Evolutionary conservation across 2,329 filamentous ascomycete species (phyloP).

Genomic region (Ceratocystis ficicola): DNA sequence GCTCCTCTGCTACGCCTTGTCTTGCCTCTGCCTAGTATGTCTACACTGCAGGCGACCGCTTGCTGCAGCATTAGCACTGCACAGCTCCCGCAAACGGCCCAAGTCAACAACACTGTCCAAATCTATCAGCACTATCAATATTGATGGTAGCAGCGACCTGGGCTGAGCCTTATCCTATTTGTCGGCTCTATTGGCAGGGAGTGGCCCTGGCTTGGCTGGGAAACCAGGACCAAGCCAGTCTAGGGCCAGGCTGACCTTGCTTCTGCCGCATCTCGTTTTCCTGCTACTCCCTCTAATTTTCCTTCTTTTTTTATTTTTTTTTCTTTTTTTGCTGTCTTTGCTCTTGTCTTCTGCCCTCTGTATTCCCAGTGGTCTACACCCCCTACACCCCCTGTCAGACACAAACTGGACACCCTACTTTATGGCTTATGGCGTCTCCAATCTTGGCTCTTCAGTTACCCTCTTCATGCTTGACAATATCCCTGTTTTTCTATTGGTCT

Average conservation of each 20-base stretch:
- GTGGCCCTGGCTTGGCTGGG: too few species aligned
- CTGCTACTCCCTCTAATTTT: not conserved
- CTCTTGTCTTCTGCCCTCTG: not conserved
- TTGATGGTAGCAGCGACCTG: not conserved
- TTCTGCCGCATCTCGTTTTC: not conserved
- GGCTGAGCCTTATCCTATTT: not conserved
- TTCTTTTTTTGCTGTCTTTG: not conserved
- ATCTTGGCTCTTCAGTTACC: not conserved
- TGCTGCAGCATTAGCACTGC: too few species aligned
- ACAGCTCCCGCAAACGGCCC: too few species aligned
- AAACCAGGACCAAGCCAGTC: not conserved
- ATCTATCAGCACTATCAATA: too few species aligned
- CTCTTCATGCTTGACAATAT: not conserved
- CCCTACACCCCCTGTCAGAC: not conserved
- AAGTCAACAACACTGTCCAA: too few species aligned
- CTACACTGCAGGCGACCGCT: too few species aligned
- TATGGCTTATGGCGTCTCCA: not conserved
- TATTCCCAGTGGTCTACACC: not conserved
- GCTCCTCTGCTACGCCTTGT: not conserved
- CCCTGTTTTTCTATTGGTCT: slow-evolving; percentile 3
- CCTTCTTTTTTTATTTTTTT: not conserved
- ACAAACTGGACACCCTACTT: not conserved
- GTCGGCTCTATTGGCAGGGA: slow-evolving; percentile 1
- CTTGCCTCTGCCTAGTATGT: too few species aligned
- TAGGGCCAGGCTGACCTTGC: not conserved